Conservation (phyloP, 768 basidiomycete genomes). For the Chalciporus piperatus region DNA sequence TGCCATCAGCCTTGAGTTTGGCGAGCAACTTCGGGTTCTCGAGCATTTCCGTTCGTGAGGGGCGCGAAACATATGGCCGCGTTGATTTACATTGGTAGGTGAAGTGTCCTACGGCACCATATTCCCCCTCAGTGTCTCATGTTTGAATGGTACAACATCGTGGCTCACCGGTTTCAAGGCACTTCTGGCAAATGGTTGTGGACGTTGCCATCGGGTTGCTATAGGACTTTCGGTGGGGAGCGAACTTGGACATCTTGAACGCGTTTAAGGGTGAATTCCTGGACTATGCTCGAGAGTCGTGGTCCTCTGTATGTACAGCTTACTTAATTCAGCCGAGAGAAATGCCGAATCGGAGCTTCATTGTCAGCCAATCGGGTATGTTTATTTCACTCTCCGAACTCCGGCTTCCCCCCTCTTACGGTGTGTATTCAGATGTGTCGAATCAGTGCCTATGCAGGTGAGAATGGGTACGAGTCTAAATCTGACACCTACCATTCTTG, state of each 20-base stretch:
- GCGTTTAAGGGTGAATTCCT: not conserved
- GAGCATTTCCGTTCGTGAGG: conserved; percentile 82
- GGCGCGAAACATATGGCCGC: conserved; percentile 84
- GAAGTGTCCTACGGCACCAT: conserved; percentile 65
- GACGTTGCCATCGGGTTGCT: conserved; percentile 63
- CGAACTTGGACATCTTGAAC: conserved; percentile 71
- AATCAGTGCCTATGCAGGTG: too few species aligned
- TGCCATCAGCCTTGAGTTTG: conserved; percentile 66
- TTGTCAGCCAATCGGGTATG: not conserved
- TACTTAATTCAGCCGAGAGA: too few species aligned
- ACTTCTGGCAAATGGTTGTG: conserved; percentile 81
- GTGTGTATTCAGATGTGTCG: too few species aligned
- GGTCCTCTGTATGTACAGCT: too few species aligned
- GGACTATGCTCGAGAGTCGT: too few species aligned
- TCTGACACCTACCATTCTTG: conserved; percentile 9
- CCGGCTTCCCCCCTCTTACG: too few species aligned
- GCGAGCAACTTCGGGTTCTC: conserved; percentile 70
- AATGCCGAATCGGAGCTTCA: too few species aligned
- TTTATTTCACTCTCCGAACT: too few species aligned
- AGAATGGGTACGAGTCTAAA: conserved; percentile 9
- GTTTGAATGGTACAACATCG: conserved; percentile 1
- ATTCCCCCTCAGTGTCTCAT: not conserved
- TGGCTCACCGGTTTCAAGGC: conserved; percentile 57
- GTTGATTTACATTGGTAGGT: conserved; percentile 85
- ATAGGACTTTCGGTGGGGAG: conserved; percentile 62